phyloP scores from a whole-genome alignment of 441 rosid species.

The Euphorbia schlechtendalii region DNA sequence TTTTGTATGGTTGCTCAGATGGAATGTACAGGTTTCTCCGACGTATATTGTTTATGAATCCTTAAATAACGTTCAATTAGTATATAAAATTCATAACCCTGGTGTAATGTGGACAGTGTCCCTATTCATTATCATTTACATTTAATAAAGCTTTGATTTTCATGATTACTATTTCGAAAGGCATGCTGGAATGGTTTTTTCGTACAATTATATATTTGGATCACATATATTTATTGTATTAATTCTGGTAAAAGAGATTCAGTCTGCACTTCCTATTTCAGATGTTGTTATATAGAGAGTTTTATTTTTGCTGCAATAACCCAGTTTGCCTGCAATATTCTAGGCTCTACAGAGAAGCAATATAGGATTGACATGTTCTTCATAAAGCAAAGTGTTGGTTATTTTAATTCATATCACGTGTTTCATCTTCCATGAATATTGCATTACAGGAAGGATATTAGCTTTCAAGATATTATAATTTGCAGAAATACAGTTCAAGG shows the following conservation, averaged over 20 bases:
- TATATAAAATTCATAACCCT: background rate
- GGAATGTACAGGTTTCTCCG: background rate
- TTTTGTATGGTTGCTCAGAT: background rate
- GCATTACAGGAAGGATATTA: slow-evolving; percentile 49
- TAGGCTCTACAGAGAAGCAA: background rate
- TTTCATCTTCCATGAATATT: slow-evolving; percentile 4
- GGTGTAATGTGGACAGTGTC: background rate
- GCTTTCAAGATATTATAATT: slow-evolving; percentile 39
- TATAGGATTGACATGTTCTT: background rate
- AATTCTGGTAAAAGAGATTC: background rate
- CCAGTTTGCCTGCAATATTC: background rate
- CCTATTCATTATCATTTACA: background rate
- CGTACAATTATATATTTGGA: too few species aligned
- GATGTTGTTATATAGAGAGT: background rate
- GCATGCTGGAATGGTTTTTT: background rate
- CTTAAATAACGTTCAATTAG: background rate
- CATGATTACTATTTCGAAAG: background rate
- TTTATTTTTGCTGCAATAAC: background rate
- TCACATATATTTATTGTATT: too few species aligned
- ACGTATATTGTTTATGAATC: background rate
- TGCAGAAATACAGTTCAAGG: slow-evolving; percentile 92
- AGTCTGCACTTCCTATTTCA: background rate
- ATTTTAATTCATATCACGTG: slow-evolving; percentile 1
- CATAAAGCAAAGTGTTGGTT: background rate
- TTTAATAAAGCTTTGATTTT: background rate